Base-by-base conservation (phyloP, 2,329 filamentous ascomycete species). In the Nothophoma quercina region DNA sequence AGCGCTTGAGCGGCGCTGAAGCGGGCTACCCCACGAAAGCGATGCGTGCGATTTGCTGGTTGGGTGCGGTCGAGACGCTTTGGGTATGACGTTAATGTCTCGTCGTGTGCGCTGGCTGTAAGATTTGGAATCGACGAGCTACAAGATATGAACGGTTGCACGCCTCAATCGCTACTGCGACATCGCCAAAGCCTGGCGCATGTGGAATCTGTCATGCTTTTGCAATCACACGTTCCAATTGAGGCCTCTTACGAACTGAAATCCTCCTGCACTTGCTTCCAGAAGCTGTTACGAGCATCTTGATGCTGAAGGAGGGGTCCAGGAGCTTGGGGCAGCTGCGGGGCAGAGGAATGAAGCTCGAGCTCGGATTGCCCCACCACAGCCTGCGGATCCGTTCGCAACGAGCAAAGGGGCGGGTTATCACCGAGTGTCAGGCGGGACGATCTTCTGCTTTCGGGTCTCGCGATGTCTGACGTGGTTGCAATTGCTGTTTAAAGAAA, bases 51-150 rank as follows among this genome's bases (percentile, higher is more conserved):
- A 48, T 48, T 41, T 41, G 45, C 36, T 23, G n/a, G 22, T 10
- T 18, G 35, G 3, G 4, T 19, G 12, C 15, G 21, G 28, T 40
- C 19, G 21, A 46, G 33, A 30, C 44, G 34, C 35, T 34, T 40
- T 26, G 45, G 45, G 45, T 21, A 41, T 48, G 45, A 40, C 45
- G 45, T 48, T 48, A 19, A 28, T 9, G 12, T 36, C 15, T 13
- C 8, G 9, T 15, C 16, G 9, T 12, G 9, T 25, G 44, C 44
- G 44, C 26, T 39, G 29, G 25, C 29, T 33, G n/a, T 19, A 26
- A 16, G 36, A 48, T 48, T 48, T 36, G 35, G 41, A 48, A 48
- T 48, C 45, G 22, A 16, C 19, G 21, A 16, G 25, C 38, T 9
- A 15, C 10, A 5, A 30, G 23, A 19, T 40, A 19, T 28, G 15